Evolutionary conservation across 148 eudicot species (phyloP).

Genomic region (Tetragonia tetragonoides): DNA sequence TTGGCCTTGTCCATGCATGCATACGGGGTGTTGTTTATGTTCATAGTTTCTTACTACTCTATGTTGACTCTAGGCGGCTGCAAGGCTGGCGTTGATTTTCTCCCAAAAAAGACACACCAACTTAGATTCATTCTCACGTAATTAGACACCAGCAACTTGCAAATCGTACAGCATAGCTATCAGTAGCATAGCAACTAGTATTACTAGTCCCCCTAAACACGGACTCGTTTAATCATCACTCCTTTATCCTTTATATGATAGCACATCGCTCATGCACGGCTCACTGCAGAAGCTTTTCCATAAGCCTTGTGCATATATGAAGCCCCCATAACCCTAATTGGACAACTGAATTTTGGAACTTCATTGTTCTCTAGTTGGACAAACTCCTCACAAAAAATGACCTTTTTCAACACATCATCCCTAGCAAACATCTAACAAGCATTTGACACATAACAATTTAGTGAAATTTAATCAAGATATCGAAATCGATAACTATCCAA

Average conservation of each 20-base stretch:
- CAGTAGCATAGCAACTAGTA: no score
- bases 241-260: background rate
- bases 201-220: no score
- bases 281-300: background rate
- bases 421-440: background rate
- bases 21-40: no score
- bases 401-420: background rate
- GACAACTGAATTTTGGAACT: no score
- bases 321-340: background rate
- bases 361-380: no score
- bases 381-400: no score
- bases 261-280: background rate
- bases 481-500: no score
- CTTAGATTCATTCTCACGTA: conserved; percentile 10
- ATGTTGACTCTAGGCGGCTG: conserved; percentile 5
- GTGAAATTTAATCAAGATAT: background rate
- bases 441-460: background rate
- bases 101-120: background rate
- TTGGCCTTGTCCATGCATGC: background rate
- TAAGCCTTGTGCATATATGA: background rate
- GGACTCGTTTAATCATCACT: background rate
- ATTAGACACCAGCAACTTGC: no score
- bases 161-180: no score
- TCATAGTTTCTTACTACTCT: no score
- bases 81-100: background rate